phyloP scores from a whole-genome alignment of 805 yeast species.

The Cyberlindnera petersonii region DNA sequence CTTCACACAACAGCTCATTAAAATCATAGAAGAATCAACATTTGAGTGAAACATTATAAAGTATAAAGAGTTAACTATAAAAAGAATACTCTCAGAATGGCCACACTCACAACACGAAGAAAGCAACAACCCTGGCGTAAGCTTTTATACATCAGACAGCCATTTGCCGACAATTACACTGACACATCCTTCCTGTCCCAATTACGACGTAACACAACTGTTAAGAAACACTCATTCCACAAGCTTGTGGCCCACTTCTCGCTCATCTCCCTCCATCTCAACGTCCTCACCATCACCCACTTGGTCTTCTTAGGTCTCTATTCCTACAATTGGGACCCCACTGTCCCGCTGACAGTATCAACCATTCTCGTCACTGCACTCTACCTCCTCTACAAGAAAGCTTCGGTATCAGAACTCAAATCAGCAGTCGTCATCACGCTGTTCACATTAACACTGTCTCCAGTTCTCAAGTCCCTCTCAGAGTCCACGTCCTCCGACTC shows the following conservation, averaged over 20 bases:
- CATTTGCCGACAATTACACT: constrained; percentile 89
- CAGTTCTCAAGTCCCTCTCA: constrained; percentile 84
- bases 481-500: constrained; percentile 89
- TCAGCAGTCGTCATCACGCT: constrained; percentile 67
- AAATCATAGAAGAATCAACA: no score
- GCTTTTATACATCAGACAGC: constrained; percentile 78
- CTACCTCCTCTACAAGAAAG: constrained; percentile 11
- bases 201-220: constrained; percentile 71
- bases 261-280: constrained; percentile 60
- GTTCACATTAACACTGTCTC: constrained; percentile 74
- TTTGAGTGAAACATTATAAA: no score
- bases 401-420: no score
- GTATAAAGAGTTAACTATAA: no score
- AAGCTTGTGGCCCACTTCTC: constrained; percentile 70
- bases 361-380: constrained; percentile 5
- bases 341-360: constrained; percentile 25
- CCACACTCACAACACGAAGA: no score
- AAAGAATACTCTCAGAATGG: no score
- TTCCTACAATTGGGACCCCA: constrained; percentile 46
- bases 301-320: constrained; percentile 66
- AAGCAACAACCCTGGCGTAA: constrained; percentile 64
- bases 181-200: constrained; percentile 79
- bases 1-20: no score
- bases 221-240: constrained; percentile 58
- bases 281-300: constrained; percentile 58